Base-by-base conservation (phyloP, 2,329 filamentous ascomycete species). In the Alternaria panax region DNA sequence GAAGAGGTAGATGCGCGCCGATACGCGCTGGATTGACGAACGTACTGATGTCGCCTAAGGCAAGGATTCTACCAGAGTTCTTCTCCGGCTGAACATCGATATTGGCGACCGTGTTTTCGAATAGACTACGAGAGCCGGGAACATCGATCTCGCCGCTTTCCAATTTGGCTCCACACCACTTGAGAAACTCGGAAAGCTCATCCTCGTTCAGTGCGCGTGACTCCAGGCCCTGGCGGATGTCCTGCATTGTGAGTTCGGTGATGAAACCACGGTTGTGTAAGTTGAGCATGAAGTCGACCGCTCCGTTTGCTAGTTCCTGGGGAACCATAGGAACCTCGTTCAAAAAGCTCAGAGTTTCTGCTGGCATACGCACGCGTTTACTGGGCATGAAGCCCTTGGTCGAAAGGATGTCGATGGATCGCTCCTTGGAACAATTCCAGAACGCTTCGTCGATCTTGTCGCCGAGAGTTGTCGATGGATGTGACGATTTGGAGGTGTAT, bases 361-460 rank as follows among this genome's bases (percentile, higher is more conserved):
- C 90, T 80, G 75, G 91, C 67, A 96, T 86, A 32, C 95, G 91
- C 34, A 97, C 92, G 67, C 91, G 86, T 12, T 91, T 87, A 34
- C 91, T 96, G n/a, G 90, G 87, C 54, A 97, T 83, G 7, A 99
- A 89, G 56, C 96, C 96, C 59, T 90, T 88, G 20, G 90, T 96
- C 1, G 93, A 97, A 65, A 96, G 88, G 7, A 97, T 86, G 71
- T 97, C 93, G 57, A 98, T 92, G 0, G 87, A 90, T 9, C 71
- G 67, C 2, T 92, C 88, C 64, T 90, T 90, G 72, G 91, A 95
- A 63, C 92, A 93, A 34, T 88, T 96, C 95, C 95, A 99, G 75
- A 99, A 99, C 0, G 93, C 92, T 78, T 97, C 92, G 72, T 97
- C 93, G 53, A 99, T 92, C 62, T 92, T 90, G 72, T 92, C 88